Conservation (phyloP, 129 eudicot species). For the Centrapalus pauciflorus region DNA sequence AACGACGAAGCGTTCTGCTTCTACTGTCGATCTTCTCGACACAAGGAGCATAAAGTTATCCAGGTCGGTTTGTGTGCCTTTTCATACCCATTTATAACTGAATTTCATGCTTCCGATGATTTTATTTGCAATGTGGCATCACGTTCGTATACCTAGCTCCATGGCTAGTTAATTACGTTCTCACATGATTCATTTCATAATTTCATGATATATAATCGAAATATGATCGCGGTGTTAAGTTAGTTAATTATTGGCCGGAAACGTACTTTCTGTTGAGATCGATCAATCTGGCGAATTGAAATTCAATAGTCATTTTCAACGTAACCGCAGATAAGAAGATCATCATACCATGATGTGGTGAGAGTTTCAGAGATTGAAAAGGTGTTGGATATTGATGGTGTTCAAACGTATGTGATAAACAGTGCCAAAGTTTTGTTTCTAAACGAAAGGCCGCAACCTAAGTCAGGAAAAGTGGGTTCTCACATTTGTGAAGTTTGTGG, state of each 20-base stretch:
- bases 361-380: conserved; percentile 80
- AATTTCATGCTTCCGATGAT: neutral
- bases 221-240: neutral
- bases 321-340: conserved; percentile 64
- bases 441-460: conserved; percentile 82
- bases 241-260: neutral
- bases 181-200: neutral
- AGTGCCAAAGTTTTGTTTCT: conserved; percentile 83
- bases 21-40: conserved; percentile 80
- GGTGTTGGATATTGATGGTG: conserved; percentile 68
- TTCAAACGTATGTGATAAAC: conserved; percentile 86
- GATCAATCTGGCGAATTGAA: neutral
- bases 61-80: conserved; percentile 39
- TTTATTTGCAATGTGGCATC: conserved; percentile 1
- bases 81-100: neutral
- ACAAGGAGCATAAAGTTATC: conserved; percentile 86
- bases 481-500: conserved; percentile 75
- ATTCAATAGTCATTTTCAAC: neutral
- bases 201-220: neutral
- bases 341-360: conserved; percentile 90
- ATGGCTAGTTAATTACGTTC: neutral
- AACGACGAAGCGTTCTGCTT: conserved; percentile 64
- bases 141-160: neutral
- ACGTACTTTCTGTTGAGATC: neutral
- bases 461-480: conserved; percentile 69